Conservation (phyloP, 2,329 filamentous ascomycete species). For the Emergomyces africanus region DNA sequence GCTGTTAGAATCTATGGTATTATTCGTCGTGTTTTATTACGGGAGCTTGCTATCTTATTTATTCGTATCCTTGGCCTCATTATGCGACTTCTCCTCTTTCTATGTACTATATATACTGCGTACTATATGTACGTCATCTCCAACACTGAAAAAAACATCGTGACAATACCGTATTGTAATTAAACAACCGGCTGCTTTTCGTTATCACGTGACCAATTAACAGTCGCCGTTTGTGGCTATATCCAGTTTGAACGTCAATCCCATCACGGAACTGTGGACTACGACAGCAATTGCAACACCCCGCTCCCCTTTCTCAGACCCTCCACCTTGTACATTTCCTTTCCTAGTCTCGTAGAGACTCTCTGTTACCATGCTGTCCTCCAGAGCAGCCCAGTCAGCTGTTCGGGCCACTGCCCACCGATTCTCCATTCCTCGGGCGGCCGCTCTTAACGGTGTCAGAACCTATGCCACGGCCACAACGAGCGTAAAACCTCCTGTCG, state of each 20-base stretch:
- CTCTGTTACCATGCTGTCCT: conserved; percentile 39
- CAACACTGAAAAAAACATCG: neutral
- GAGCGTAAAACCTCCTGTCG: conserved; percentile 70
- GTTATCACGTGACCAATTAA: neutral
- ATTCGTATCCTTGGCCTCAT: neutral
- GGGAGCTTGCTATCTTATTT: neutral
- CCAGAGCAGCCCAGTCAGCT: conserved; percentile 43
- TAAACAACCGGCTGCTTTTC: neutral
- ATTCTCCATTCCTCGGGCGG: conserved; percentile 29
- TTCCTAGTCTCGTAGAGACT: neutral
- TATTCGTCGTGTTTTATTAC: neutral
- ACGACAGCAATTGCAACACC: conserved; percentile 3
- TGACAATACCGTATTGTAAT: neutral
- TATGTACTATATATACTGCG: too few species aligned
- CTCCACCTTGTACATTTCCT: neutral
- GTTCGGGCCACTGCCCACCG: conserved; percentile 41
- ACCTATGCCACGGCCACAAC: conserved; percentile 60
- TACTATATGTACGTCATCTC: neutral
- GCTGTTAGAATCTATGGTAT: neutral
- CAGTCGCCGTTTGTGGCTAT: neutral
- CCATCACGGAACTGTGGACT: neutral
- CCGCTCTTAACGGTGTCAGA: conserved; percentile 42
- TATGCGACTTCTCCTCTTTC: neutral
- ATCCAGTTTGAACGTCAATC: neutral
- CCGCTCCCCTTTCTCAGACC: neutral